Conservation (phyloP, 2,329 filamentous ascomycete genomes). For the Ramichloridium luteum region DNA sequence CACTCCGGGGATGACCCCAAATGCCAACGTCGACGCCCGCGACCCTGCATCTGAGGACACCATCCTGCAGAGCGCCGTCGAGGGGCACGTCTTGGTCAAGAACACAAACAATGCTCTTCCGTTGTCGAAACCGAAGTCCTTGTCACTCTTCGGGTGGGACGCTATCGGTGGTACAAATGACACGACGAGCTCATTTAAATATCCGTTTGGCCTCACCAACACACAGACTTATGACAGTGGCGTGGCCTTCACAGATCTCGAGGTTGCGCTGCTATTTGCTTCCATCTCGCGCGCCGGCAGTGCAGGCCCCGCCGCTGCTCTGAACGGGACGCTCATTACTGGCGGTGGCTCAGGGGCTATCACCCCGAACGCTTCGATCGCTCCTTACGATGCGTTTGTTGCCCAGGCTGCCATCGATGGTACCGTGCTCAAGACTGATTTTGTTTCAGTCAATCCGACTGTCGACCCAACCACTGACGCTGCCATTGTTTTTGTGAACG, state of each 20-base stretch:
- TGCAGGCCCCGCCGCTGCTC: slow-evolving; percentile 13
- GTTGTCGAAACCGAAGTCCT: slow-evolving; percentile 34
- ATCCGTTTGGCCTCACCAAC: slow-evolving; percentile 7
- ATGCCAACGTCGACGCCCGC: slow-evolving; percentile 41
- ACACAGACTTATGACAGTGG: slow-evolving; percentile 10
- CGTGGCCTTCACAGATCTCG: slow-evolving; percentile 6
- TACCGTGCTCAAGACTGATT: slow-evolving; percentile 17
- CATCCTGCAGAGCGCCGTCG: slow-evolving; percentile 43
- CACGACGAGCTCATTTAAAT: slow-evolving; percentile 7
- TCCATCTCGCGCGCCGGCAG: slow-evolving; percentile 5
- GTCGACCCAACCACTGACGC: slow-evolving; percentile 16
- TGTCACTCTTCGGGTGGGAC: slow-evolving; percentile 36
- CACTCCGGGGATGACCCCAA: slow-evolving; percentile 36
- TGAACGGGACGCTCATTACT: slow-evolving; percentile 19
- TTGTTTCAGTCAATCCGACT: slow-evolving; percentile 14
- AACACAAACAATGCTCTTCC: slow-evolving; percentile 45
- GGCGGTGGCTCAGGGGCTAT: slow-evolving; percentile 22
- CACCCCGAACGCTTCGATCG: slow-evolving; percentile 14
- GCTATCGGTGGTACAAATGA: slow-evolving; percentile 12
- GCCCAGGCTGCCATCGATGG: slow-evolving; percentile 16
- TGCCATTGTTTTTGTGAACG: slow-evolving; percentile 24
- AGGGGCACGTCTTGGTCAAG: slow-evolving; percentile 52
- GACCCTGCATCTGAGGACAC: slow-evolving; percentile 37
- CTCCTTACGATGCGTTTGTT: slow-evolving; percentile 20
- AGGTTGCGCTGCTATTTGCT: slow-evolving; percentile 6